Conservation (phyloP, 257 asterid genomes). For the Solanum medicagineum region DNA sequence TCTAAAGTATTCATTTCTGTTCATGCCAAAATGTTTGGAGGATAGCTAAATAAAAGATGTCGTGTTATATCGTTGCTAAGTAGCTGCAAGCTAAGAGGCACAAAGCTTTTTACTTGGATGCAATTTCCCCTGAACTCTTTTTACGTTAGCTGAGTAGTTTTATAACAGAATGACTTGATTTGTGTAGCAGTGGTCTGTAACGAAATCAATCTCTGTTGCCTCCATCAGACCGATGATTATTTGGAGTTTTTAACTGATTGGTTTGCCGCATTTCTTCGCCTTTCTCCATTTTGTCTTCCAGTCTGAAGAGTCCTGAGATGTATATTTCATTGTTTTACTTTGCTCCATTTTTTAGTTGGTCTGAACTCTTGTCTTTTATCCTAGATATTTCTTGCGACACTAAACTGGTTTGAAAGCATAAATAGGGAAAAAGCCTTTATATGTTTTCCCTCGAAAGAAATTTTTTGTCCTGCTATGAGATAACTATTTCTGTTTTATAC, state of each 20-base stretch:
- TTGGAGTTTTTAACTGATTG: neutral
- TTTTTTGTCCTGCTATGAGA: neutral
- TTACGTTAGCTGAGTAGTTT: neutral
- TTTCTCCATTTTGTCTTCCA: neutral
- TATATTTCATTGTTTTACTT: neutral
- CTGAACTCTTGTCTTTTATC: neutral
- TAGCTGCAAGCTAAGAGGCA: neutral
- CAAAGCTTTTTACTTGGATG: neutral
- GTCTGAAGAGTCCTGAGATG: neutral
- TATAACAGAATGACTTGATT: neutral
- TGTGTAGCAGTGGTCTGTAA: neutral
- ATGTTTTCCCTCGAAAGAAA: neutral
- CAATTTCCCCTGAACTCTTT: neutral
- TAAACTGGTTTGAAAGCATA: neutral
- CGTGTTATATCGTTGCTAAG: neutral
- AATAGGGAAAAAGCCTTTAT: neutral
- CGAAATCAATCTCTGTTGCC: neutral
- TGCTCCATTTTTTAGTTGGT: neutral
- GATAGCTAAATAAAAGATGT: neutral
- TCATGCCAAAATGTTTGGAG: neutral
- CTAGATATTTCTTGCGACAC: neutral
- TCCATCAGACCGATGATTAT: neutral
- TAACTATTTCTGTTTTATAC: neutral
- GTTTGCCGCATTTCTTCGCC: neutral
- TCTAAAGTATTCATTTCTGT: neutral